Conservation (phyloP, 441 rosid species). For the Mallotus japonicus region DNA sequence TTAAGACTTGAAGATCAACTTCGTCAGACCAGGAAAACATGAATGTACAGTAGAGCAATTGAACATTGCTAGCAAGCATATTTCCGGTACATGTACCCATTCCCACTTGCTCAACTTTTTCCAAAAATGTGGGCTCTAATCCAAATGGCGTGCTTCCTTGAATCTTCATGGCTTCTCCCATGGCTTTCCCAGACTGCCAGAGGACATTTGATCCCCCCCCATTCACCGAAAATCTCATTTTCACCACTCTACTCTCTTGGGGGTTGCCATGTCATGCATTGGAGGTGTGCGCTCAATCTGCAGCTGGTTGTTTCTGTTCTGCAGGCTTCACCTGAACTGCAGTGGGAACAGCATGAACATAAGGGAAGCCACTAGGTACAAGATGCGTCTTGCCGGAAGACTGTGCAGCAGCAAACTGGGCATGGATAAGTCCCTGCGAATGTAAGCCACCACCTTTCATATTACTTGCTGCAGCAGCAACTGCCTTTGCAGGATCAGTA, state of each 20-base stretch:
- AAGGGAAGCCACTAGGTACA: constrained; percentile 53
- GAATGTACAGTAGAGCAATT: constrained; percentile 20
- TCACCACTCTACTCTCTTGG: not conserved
- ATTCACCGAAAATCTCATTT: constrained; percentile 3
- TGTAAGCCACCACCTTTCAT: constrained; percentile 63
- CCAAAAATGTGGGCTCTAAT: constrained; percentile 23
- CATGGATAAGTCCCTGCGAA: constrained; percentile 47
- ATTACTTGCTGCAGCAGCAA: constrained; percentile 43
- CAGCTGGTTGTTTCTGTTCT: constrained; percentile 85
- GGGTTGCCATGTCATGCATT: constrained; percentile 15
- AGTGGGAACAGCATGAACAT: constrained; percentile 52
- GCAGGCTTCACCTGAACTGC: constrained; percentile 78
- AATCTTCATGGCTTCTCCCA: not conserved
- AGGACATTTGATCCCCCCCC: constrained; percentile 7
- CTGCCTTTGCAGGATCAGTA: constrained; percentile 77
- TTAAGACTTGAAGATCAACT: constrained; percentile 26
- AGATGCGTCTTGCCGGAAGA: constrained; percentile 62
- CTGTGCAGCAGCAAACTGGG: constrained; percentile 46
- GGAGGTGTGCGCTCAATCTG: constrained; percentile 44
- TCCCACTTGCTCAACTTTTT: constrained; percentile 18
- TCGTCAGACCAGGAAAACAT: constrained; percentile 35
- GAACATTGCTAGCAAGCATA: constrained; percentile 19
- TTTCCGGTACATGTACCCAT: constrained; percentile 8
- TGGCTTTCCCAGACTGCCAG: constrained; percentile 28
- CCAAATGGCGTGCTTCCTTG: constrained; percentile 19